Base-by-base conservation (phyloP, 2,329 filamentous ascomycete genomes). In the Dactylonectria estremocensis region DNA sequence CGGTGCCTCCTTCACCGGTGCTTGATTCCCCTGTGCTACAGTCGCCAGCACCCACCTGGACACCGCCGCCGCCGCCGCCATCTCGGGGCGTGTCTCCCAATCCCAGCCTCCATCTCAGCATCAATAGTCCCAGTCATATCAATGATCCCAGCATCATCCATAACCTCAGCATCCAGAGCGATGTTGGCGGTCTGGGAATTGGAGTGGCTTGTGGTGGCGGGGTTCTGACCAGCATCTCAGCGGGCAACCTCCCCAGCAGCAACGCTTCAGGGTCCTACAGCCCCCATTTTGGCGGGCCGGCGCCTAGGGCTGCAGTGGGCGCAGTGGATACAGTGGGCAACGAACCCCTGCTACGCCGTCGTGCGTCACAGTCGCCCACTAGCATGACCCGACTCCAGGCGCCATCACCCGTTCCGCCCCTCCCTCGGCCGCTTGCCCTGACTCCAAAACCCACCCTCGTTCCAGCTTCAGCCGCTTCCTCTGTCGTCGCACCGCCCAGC, bases 391-490 rank as follows among this genome's bases (percentile, higher is more conserved):
- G 53, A 52, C 31, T 24, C 37, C 28, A 53, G 46, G 65, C 69
- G 58, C 73, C 73, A 56, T 74, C 70, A 55, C 72, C 74, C 49
- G 71, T 71, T 54, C 46, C 75, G 57, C 68, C 72, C 24, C 66
- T 75, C 56, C 72, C 69, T 43, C 70, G 68, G 37, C 58, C 58
- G 28, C 75, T 76, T 48, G 72, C 70, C 61, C 71, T 80, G 59
- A 76, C 71, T 58, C 76, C 78, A 31, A 79, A 76, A 66, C 70
- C 72, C 45, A 65, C 72, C 65, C 79, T 76, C 63, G 72, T 77
- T 57, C 71, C 74, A 54, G 61, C 73, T 61, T 60, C 66, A 57
- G 61, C 64, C 22, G 49, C 61, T 50, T 66, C 70, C 49, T 48
- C 67, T 58, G 31, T 65, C 66, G 18, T 66, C 63, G 66, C 64